Base-by-base conservation (phyloP, 2,329 filamentous ascomycete genomes). In the Dothideomycetidae sp. region DNA sequence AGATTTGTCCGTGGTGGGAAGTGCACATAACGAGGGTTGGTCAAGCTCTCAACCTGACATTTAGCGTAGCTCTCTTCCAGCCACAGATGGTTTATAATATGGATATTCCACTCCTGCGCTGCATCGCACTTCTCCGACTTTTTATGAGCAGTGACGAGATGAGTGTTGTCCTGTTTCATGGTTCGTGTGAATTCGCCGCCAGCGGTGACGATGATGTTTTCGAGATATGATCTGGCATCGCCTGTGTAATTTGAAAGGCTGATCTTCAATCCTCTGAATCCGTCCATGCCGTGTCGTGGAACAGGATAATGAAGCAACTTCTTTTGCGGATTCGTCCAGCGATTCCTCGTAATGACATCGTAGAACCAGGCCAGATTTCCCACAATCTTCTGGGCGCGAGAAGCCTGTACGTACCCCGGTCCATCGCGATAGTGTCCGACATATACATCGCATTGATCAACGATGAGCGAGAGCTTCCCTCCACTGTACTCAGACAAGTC, bases 171-270 rank as follows among this genome's bases (percentile, higher is more conserved):
- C 47, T 81, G 75, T 57, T 84, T 92, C 75, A 98, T 81, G 0
- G 84, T 92, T 61, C 92, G 93, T 18, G 90, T 98, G 53, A 84
- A 96, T 44, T 81, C 78, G 5, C 82, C 88, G 11, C 90, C 90
- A 11, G 79, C 70, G 15, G 85, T 85, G 42, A 67, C 75, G 49
- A 94, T 80, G 26, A 98, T 68, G 48, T 93, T 96, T 57, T 96
- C 86, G 3, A 98, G 68, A 51, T 96, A 98, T 36, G 84, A 76
- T 32, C 90, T 76, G 11, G 90, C 84, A 57, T 98, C 90, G 19
- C 90, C 90, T 31, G 84, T 84, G 54, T 98, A 98, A 57, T 96
- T 98, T 4, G 90, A 96, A 4, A 98, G 68, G 40, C 85, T 93
- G 50, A 98, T 90, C 36, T 70, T 74, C 55, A 81, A 67, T 5